These are phyloP conservation scores for Euclidium syriacum DNA, from an alignment of 345 rosid genomes.

Conservation along the genomic window DNA sequence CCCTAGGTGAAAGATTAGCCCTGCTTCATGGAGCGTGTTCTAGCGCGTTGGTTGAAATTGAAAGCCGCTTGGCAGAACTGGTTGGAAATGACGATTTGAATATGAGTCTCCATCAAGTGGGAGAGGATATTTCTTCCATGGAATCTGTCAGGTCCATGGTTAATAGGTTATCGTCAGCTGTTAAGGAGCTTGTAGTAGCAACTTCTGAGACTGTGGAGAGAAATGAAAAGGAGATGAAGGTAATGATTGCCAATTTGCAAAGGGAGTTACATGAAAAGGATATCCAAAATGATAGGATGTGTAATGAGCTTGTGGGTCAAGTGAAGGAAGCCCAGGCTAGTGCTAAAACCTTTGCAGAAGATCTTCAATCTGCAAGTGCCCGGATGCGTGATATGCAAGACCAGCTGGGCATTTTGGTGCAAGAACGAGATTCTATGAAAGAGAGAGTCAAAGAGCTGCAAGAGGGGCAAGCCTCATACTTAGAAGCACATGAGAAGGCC, in stretches of 20 bases:
- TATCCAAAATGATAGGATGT: conserved; percentile 67
- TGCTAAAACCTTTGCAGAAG: conserved; percentile 48
- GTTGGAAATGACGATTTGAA: conserved; percentile 31
- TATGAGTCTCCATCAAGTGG: conserved; percentile 31
- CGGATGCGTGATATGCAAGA: conserved; percentile 52
- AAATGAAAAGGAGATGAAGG: conserved; percentile 63
- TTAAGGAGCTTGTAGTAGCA: conserved; percentile 42
- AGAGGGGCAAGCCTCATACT: conserved; percentile 44
- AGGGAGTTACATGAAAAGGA: conserved; percentile 94
- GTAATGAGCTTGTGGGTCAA: conserved; percentile 83
- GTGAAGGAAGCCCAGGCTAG: conserved; percentile 86
- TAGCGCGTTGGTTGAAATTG: conserved; percentile 58
- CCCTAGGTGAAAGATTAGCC: conserved; percentile 42
- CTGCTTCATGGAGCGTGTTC: conserved; percentile 69
- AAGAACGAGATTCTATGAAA: conserved; percentile 47
- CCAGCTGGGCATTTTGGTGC: conserved; percentile 41
- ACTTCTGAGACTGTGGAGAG: conserved; percentile 47
- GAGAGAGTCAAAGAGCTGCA: conserved; percentile 53
- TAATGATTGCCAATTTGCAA: conserved; percentile 60
- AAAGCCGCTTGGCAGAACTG: conserved; percentile 46
- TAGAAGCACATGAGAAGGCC: conserved; percentile 53
- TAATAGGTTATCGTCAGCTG: conserved; percentile 44
- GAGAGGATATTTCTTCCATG: conserved; percentile 35
- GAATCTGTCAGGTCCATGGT: conserved; percentile 51
- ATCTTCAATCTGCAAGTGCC: conserved; percentile 59